A percentile compares a stretch with the other conserved stretches of the same genome.
phyloP scores from a whole-genome alignment of 371 early-diverging fungal genomes.

The Mortierella sp. region DNA sequence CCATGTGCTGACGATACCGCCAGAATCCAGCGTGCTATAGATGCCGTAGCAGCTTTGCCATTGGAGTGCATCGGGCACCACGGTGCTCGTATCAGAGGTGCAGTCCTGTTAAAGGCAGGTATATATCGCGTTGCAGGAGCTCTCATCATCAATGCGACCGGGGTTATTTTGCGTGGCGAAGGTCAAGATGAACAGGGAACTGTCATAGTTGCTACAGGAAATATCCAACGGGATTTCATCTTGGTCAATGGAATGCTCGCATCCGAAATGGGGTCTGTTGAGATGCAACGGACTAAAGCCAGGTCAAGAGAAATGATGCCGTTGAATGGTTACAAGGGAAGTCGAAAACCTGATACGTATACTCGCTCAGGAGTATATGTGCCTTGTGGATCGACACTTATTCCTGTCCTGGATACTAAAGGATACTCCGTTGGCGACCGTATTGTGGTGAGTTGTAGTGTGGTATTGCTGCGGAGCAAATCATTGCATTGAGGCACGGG shows the following conservation, averaged over 20 bases:
- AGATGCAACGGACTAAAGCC: conserved; percentile 41
- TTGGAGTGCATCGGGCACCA: conserved; percentile 28
- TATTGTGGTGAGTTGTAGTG: conserved; percentile 38
- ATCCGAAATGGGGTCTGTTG: conserved; percentile 45
- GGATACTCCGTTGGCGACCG: conserved; percentile 46
- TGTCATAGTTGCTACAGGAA: conserved; percentile 42
- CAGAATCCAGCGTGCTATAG: conserved; percentile 47
- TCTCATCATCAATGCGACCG: conserved; percentile 46
- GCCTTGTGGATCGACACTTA: conserved; percentile 30
- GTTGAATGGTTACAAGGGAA: conserved; percentile 44
- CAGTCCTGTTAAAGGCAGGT: conserved; percentile 48
- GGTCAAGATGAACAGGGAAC: conserved; percentile 49
- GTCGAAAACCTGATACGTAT: conserved; percentile 36
- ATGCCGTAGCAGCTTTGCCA: conserved; percentile 29
- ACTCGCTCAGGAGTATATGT: conserved; percentile 22
- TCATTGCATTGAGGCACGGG: background rate
- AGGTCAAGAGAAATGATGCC: conserved; percentile 50
- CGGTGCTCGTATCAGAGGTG: conserved; percentile 46
- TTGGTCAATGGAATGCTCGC: conserved; percentile 48
- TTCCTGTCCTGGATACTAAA: conserved; percentile 38
- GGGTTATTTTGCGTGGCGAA: conserved; percentile 48
- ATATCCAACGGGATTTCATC: conserved; percentile 47
- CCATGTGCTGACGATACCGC: conserved; percentile 37
- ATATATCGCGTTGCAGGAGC: conserved; percentile 49
- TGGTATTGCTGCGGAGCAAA: background rate